Conservation (phyloP, 2,329 filamentous ascomycete genomes). For the Hypoxylon sp. region DNA sequence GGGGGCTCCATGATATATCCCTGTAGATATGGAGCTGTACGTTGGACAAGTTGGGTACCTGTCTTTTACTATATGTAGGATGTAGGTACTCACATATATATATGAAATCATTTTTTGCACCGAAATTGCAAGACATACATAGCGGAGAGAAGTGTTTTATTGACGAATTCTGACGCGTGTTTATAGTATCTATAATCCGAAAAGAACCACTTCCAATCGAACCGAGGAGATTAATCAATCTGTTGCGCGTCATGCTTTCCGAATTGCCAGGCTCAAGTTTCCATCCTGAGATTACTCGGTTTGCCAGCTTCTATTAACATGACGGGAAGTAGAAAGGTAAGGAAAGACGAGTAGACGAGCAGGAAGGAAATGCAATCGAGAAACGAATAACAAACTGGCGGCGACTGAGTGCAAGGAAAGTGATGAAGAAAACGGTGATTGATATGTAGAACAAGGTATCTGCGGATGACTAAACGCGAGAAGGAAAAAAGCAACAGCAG, state of each 20-base stretch:
- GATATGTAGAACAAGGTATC: conserved; percentile 75
- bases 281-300: conserved; percentile 42
- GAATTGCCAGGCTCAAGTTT: conserved; percentile 44
- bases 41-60: background rate
- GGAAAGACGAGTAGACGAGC: conserved; percentile 23
- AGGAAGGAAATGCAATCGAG: conserved; percentile 21
- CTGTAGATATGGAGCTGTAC: background rate
- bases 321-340: conserved; percentile 40
- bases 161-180: conserved; percentile 44
- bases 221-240: conserved; percentile 50
- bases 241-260: conserved; percentile 48
- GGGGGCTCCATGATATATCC: conserved; percentile 3
- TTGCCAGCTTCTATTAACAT: conserved; percentile 50
- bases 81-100: no score
- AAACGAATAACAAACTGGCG: conserved; percentile 36
- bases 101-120: background rate
- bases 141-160: conserved; percentile 49
- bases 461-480: conserved; percentile 56
- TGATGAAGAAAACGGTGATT: conserved; percentile 35
- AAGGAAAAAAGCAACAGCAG: conserved; percentile 54
- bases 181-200: conserved; percentile 52
- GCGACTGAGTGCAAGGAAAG: conserved; percentile 42
- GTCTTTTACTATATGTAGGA: background rate
- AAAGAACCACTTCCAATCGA: conserved; percentile 47
- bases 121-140: background rate